Evolutionary conservation across 1,139 yeast genomes (phyloP).

Genomic region (Geotrichum armillariae): DNA sequence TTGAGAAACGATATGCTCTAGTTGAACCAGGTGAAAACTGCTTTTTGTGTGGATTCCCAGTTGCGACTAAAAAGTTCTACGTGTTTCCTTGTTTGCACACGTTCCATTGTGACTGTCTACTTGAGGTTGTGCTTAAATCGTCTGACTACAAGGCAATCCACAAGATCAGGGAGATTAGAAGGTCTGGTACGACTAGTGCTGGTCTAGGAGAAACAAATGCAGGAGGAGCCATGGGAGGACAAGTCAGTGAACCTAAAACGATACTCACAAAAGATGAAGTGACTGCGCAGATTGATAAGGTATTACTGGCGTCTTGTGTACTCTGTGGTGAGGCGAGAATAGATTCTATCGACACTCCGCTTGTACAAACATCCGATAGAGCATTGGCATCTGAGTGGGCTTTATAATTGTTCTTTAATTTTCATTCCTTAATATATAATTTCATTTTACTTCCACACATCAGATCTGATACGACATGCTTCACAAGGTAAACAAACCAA

Average conservation of each 20-base stretch:
- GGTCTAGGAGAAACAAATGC: slow-evolving; percentile 30
- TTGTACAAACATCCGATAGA: slow-evolving; percentile 29
- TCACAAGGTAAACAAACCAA: slow-evolving; percentile 38
- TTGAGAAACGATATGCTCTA: slow-evolving; percentile 51
- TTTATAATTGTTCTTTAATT: slow-evolving; percentile 5
- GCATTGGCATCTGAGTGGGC: slow-evolving; percentile 23
- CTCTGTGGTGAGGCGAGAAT: slow-evolving; percentile 79
- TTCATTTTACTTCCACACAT: slow-evolving; percentile 29
- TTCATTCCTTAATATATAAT: not conserved
- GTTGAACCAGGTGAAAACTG: slow-evolving; percentile 89
- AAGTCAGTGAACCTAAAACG: slow-evolving; percentile 24
- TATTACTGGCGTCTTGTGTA: slow-evolving; percentile 68
- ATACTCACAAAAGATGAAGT: slow-evolving; percentile 35
- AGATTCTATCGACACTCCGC: slow-evolving; percentile 63
- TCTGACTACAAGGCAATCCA: slow-evolving; percentile 70
- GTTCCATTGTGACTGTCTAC: slow-evolving; percentile 85
- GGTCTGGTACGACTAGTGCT: slow-evolving; percentile 2
- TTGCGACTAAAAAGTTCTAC: slow-evolving; percentile 71
- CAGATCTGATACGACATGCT: slow-evolving; percentile 29
- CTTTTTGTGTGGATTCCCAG: slow-evolving; percentile 61
- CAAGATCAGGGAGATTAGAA: slow-evolving; percentile 56
- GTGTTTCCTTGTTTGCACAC: slow-evolving; percentile 91
- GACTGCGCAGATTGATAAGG: slow-evolving; percentile 53
- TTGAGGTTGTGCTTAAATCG: slow-evolving; percentile 57
- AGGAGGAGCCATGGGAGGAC: slow-evolving; percentile 10